Evolutionary conservation across 495 filamentous ascomycete genomes (phyloP).

Genomic region (Aspergillus bertholletiae): DNA sequence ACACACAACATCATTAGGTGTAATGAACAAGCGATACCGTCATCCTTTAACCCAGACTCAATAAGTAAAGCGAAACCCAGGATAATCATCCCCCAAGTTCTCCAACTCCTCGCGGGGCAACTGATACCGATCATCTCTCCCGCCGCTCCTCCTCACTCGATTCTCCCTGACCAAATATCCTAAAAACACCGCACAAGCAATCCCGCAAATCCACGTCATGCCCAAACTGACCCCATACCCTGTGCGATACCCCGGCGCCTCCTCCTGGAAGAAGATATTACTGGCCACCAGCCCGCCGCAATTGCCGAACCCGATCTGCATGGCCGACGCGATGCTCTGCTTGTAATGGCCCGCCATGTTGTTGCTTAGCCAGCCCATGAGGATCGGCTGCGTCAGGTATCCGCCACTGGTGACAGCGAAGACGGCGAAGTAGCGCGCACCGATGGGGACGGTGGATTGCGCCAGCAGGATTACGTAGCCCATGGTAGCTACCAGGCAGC

Average conservation of each 20-base stretch:
- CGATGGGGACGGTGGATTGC: slow-evolving; percentile 30
- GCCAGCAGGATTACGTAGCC: slow-evolving; percentile 50
- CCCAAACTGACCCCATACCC: slow-evolving; percentile 48
- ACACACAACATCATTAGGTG: too few species aligned
- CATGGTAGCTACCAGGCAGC: slow-evolving; percentile 42
- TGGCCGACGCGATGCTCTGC: slow-evolving; percentile 46
- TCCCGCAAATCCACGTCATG: slow-evolving; percentile 47
- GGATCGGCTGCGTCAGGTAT: slow-evolving; percentile 43
- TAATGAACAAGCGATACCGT: too few species aligned
- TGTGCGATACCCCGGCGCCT: slow-evolving; percentile 46
- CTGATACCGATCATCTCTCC: slow-evolving; percentile 46
- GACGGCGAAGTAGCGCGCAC: slow-evolving; percentile 47
- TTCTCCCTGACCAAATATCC: slow-evolving; percentile 49
- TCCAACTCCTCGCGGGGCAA: slow-evolving; percentile 42
- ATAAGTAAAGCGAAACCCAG: slow-evolving; percentile 52
- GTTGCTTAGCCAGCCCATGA: slow-evolving; percentile 51
- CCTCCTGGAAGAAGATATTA: slow-evolving; percentile 46
- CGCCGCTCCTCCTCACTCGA: slow-evolving; percentile 48
- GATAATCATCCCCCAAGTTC: slow-evolving; percentile 61
- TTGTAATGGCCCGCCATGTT: slow-evolving; percentile 59
- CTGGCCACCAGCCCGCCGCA: slow-evolving; percentile 50
- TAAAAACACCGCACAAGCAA: slow-evolving; percentile 38
- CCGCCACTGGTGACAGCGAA: slow-evolving; percentile 46
- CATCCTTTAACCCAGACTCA: slow-evolving; percentile 6
- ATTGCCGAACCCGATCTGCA: slow-evolving; percentile 53